These are phyloP conservation scores for Penicillium waksmanii DNA, from an alignment of 495 filamentous ascomycete species.

Conservation along the genomic window DNA sequence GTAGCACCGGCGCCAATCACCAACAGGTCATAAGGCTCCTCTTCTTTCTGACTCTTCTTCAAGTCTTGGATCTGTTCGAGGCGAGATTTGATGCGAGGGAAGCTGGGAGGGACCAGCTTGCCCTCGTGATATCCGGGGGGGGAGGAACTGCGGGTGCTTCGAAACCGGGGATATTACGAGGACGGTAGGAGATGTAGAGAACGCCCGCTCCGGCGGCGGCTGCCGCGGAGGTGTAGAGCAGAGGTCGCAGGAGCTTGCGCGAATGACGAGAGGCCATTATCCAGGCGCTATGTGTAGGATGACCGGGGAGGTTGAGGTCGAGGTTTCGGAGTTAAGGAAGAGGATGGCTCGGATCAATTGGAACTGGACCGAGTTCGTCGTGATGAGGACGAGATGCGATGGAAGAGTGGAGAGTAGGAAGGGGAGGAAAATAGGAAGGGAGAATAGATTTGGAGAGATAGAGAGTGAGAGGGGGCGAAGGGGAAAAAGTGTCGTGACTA, in stretches of 20 bases:
- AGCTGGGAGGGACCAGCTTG: conserved; percentile 76
- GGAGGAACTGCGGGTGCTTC: conserved; percentile 80
- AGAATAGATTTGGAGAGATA: conserved; percentile 19
- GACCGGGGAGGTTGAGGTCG: neutral
- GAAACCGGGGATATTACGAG: conserved; percentile 82
- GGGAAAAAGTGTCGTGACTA: neutral
- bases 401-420: conserved; percentile 17
- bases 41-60: conserved; percentile 38
- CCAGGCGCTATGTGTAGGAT: neutral
- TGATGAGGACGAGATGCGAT: too few relatives aligned
- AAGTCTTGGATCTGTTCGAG: conserved; percentile 58
- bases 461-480: neutral
- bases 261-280: conserved; percentile 64
- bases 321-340: conserved; percentile 6
- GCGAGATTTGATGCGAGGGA: conserved; percentile 75
- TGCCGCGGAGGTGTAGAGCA: conserved; percentile 65
- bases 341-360: conserved; percentile 19
- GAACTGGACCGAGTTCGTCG: neutral
- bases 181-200: conserved; percentile 79
- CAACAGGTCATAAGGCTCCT: conserved; percentile 76
- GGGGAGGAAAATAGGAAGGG: conserved; percentile 19
- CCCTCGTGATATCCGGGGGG: conserved; percentile 82
- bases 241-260: conserved; percentile 57
- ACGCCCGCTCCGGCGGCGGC: conserved; percentile 61
- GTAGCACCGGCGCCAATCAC: conserved; percentile 94